Conservation (phyloP, 768 basidiomycete species). For the Leccinum fibrillosum region DNA sequence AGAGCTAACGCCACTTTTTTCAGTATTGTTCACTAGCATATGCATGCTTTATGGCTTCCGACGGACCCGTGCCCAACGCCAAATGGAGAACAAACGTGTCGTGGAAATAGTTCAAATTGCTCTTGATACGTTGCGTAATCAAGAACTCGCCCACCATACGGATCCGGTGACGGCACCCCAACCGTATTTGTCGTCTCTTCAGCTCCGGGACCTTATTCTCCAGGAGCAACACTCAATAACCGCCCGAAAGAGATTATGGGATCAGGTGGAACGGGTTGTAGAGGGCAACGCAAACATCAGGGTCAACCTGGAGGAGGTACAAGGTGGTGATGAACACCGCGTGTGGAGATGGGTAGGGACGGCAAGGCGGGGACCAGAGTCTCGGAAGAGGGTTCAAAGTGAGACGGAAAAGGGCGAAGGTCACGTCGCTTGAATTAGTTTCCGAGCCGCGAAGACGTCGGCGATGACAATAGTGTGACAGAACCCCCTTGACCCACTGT, state of each 20-base stretch:
- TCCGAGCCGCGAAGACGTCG: constrained; percentile 9
- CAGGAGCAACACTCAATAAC: constrained; percentile 76
- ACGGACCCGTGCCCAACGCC: constrained; percentile 43
- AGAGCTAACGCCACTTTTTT: constrained; percentile 17
- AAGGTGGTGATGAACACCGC: constrained; percentile 81
- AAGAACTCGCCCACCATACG: constrained; percentile 78
- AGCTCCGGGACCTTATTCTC: constrained; percentile 83
- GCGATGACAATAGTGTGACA: constrained; percentile 8
- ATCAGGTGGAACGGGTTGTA: constrained; percentile 77
- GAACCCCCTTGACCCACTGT: constrained; percentile 25
- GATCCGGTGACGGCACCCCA: constrained; percentile 74
- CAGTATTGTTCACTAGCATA: constrained; percentile 28
- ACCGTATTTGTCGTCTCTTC: constrained; percentile 79
- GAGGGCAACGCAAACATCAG: constrained; percentile 91
- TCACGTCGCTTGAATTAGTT: constrained; percentile 20
- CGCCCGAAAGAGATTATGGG: constrained; percentile 69
- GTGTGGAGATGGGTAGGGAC: constrained; percentile 93
- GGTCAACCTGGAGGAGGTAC: constrained; percentile 77
- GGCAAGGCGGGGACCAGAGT: constrained; percentile 31
- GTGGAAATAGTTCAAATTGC: constrained; percentile 75
- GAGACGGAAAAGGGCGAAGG: constrained; percentile 27
- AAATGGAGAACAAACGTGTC: constrained; percentile 61
- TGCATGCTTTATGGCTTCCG: constrained; percentile 18
- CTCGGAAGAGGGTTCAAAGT: constrained; percentile 32
- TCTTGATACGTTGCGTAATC: constrained; percentile 75